These are phyloP conservation scores for Hibiscus syriacus DNA, from an alignment of 345 rosid genomes.

Conservation along the genomic window DNA sequence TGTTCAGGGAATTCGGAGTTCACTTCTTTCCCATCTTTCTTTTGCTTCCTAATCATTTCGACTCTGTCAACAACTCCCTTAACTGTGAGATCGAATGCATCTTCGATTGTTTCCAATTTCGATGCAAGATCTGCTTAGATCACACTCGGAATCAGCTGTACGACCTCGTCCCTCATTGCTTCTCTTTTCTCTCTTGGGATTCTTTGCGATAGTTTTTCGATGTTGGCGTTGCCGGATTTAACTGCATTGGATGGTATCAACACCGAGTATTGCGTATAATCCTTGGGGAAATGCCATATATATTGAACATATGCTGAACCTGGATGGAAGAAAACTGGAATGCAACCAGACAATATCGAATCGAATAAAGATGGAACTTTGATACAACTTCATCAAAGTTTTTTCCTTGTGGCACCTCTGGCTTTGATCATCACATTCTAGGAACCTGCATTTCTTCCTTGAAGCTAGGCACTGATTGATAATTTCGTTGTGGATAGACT, in stretches of 20 bases:
- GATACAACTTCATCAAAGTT: constrained; percentile 46
- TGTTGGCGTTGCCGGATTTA: constrained; percentile 39
- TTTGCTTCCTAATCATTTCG: constrained; percentile 27
- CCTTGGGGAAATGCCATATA: constrained; percentile 71
- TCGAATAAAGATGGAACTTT: constrained; percentile 63
- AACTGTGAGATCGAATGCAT: constrained; percentile 62
- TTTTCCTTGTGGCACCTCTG: constrained; percentile 40
- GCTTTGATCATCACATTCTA: constrained; percentile 30
- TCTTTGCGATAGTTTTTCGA: constrained; percentile 38
- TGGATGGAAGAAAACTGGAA: constrained; percentile 85
- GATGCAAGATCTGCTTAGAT: constrained; percentile 57
- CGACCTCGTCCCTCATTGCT: constrained; percentile 53
- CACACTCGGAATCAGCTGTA: constrained; percentile 51
- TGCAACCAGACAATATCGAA: constrained; percentile 72
- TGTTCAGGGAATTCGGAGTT: constrained; percentile 33
- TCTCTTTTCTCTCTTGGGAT: constrained; percentile 30
- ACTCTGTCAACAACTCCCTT: constrained; percentile 54
- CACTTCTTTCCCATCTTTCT: constrained; percentile 27
- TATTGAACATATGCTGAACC: constrained; percentile 79
- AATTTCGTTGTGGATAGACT: constrained; percentile 47
- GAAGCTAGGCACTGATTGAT: constrained; percentile 57
- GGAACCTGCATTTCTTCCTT: constrained; percentile 44
- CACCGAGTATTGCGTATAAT: constrained; percentile 46
- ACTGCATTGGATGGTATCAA: constrained; percentile 44
- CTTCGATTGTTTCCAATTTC: constrained; percentile 41